Evolutionary conservation across 306 rosid genomes (phyloP), one percentile per base, ranked within the genome.

Genomic region (Coriaria nepalensis): DNA sequence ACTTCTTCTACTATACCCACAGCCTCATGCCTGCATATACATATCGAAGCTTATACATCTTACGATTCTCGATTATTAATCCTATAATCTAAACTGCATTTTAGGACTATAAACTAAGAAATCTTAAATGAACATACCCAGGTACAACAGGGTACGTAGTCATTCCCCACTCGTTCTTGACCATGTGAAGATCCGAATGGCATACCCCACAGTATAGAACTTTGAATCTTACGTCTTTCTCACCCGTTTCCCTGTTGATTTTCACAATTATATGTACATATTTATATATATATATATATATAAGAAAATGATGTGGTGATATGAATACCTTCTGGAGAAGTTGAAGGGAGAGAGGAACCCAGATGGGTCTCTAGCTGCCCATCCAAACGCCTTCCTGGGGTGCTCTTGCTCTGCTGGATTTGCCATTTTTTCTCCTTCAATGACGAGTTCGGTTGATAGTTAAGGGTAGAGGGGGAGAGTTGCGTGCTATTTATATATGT

Each of bases 1-100:
- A 76, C 64, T 53, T 80, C 78, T 8, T 70, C 76, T 53, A 80
- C 88, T 37, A 55, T 59, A 43, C 29, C 29, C 29, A 50, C 68
- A 35, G 76, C 20, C 62, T 80, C 88, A 38, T 80, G 83, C 34
- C 77, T 70, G 9, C 13, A 49, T 3, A 36, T 20, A 20, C 29
- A 20, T 20, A 20, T 20, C 3, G 29, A 20, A 20, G 29, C 29
- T 20, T n/a, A n/a, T n/a, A 20, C 3, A 20, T 20, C 29, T 20
- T 20, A 20, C 3, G 3, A 20, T 20, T 20, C 29, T 20, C 2
- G 29, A 20, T 20, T 20, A 20, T 3, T 20, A 20, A 1, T 20
- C 3, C 29, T 20, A 20, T 20, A 20, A 20, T 20, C 3, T 1
- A 20, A 20, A 3, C 29, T 20, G 3, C 3, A 20, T 20, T 3